Base-by-base conservation (phyloP, 495 filamentous ascomycete species). In the Jackrogersella multiformis region DNA sequence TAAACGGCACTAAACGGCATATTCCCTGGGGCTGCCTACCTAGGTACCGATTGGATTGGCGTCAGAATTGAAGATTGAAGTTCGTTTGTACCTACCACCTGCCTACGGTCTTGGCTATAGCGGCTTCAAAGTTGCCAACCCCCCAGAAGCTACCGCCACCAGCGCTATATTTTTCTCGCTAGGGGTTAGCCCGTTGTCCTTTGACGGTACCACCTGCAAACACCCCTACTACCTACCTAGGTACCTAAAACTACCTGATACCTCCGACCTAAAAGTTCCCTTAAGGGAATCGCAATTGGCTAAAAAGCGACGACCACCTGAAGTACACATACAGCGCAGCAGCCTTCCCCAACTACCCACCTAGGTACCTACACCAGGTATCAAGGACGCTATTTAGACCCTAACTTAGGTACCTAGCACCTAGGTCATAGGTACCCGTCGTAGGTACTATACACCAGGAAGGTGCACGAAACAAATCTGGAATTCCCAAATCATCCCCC, bases 381-480 rank as follows among this genome's bases (percentile, higher is more conserved):
- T 3, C 3, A 30, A 30, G 7, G 7, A 30, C 3, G 26, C 4
- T 7, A 3, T 4, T 30, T 4, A 30, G 3, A 30, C 26, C 26
- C 26, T 30, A 30, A 7, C 21, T 12, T 46, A 46, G 20, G 42
- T 46, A 46, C 21, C 20, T 45, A 12, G 20, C 3, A 30, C 26
- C 26, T 30, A 30, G 26, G 26, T 30, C 3, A 7, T 30, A 30
- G 7, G 26, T 30, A 38, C 4, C 35, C 35, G 34, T 5, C 13
- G 45, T 48, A 48, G 13, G n/a, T 34, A 20, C 20, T 30, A 26
- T 48, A 39, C 61, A 21, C 42, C 53, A 35, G 53, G 49, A 60
- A 69, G 53, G 66, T 61, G 66, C 56, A 69, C 60, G 66, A 64
- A 58, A 64, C 56, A 64, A n/a, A n/a, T n/a, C n/a, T n/a, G n/a